phyloP scores from a whole-genome alignment of 495 filamentous ascomycete genomes.

The Penicillium desertorum region DNA sequence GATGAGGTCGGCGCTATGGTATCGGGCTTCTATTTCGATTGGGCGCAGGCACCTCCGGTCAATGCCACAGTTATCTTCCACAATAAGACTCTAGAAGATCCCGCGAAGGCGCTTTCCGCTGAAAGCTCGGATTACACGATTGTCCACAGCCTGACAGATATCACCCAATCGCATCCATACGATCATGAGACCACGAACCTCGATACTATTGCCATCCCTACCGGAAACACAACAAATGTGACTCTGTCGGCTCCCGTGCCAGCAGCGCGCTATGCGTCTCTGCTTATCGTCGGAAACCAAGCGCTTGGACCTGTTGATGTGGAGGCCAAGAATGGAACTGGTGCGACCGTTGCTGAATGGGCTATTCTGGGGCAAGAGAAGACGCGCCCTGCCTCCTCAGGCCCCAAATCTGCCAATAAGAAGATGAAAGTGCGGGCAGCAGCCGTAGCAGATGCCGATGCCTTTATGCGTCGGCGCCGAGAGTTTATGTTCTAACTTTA shows the following conservation, averaged over 20 bases:
- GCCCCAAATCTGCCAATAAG: conserved; percentile 8
- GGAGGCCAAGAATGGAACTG: conserved; percentile 46
- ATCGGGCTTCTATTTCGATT: conserved; percentile 62
- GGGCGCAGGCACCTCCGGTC: conserved; percentile 60
- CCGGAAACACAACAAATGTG: conserved; percentile 50
- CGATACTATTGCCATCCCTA: conserved; percentile 38
- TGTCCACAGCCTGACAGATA: conserved; percentile 24
- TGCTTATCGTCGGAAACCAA: conserved; percentile 51
- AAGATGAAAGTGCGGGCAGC: conserved; percentile 19
- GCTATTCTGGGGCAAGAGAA: conserved; percentile 48
- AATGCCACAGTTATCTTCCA: conserved; percentile 58
- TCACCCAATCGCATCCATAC: conserved; percentile 42
- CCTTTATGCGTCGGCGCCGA: conserved; percentile 17
- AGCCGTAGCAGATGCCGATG: conserved; percentile 4
- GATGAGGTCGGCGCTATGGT: conserved; percentile 46
- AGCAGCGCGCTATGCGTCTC: conserved; percentile 44
- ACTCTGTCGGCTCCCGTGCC: conserved; percentile 36
- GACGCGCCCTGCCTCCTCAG: conserved; percentile 7
- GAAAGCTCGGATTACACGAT: conserved; percentile 16
- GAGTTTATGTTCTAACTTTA: conserved; percentile 6
- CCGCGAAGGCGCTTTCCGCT: conserved; percentile 12
- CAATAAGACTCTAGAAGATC: conserved; percentile 39
- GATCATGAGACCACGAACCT: conserved; percentile 26
- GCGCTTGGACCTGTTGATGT: conserved; percentile 44
- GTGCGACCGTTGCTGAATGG: conserved; percentile 74